Base-by-base conservation (phyloP, 2,329 filamentous ascomycete species). In the Ilyonectria robusta region DNA sequence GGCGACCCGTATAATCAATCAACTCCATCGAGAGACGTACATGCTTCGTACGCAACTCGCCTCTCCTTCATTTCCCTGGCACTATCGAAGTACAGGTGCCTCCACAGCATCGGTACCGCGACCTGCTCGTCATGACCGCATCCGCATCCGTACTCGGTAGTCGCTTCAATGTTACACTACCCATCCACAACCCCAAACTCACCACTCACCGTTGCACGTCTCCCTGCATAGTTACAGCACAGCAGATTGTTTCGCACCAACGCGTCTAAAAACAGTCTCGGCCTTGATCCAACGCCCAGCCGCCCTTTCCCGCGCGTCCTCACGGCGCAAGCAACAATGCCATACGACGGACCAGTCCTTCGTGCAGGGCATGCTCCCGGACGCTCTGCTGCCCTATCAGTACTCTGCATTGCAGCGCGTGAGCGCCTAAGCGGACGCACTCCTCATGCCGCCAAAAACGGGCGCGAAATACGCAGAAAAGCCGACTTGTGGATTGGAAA, bases 251-350 rank as follows among this genome's bases (percentile, higher is more conserved):
- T 23, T 59, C 47, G 26, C 59, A 50, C n/a, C 54, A 61, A 67
- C 69, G 72, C 72, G 72, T 66, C 64, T 75, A 75, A 62, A 50
- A 21, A 21, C 29, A 59, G n/a, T 42, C 31, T 60, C 47, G 31
- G 31, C 8, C 31, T 26, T 26, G 26, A 23, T 44, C 29, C 35
- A 35, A 56, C 40, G 26, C 42, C 55, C 63, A 74, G 50, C 67
- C 72, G 72, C 70, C 66, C 37, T 68, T 67, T 62, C 57, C 72
- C 26, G 26, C 26, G 69, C 72, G 72, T 66, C 61, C 51, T 59
- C 61, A 61, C 65, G 47, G 67, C 56, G 56, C 59, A 65, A 61
- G 33, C 37, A 66, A 57, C 54, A 69, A 8, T 15, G 15, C 58
- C 68, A 67, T 48, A 51, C 44, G 57, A 57, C 62, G 51, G 61